Percentiles rank a stretch among this genome's conserved stretches.
phyloP scores from a whole-genome alignment of 2,329 filamentous ascomycete species.

The Penicillium sp. region DNA sequence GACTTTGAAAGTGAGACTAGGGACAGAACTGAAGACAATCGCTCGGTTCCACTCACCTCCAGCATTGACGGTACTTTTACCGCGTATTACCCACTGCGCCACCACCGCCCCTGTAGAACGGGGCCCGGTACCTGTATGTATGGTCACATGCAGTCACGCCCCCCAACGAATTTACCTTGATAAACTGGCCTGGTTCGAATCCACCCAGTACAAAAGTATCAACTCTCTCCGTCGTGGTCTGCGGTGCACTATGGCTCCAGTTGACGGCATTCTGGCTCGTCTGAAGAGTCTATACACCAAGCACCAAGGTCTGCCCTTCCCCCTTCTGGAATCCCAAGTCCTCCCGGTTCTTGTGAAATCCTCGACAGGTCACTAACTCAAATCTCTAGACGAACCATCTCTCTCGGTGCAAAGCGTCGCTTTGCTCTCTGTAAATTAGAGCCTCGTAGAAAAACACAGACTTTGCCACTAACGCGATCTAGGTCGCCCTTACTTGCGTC shows the following conservation, averaged over 20 bases:
- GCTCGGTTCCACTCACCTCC: background rate
- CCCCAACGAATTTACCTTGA: slow-evolving; percentile 2
- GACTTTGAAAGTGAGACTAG: too few relatives aligned
- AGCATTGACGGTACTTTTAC: background rate
- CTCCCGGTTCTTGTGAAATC: background rate
- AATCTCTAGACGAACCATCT: slow-evolving; percentile 34
- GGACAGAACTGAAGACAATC: background rate
- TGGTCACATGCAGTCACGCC: background rate
- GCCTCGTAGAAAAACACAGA: background rate
- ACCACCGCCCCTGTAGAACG: background rate
- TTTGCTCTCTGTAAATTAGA: slow-evolving; percentile 37
- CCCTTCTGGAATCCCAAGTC: background rate
- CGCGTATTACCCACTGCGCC: background rate
- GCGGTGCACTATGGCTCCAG: slow-evolving; percentile 31
- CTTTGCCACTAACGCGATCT: background rate
- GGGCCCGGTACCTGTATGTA: background rate
- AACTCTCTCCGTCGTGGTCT: background rate
- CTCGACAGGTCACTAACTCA: slow-evolving; percentile 8
- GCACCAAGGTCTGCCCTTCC: slow-evolving; percentile 25
- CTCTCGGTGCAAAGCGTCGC: slow-evolving; percentile 38
- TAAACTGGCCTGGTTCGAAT: background rate
- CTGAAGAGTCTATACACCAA: slow-evolving; percentile 35
- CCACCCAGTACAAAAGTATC: background rate
- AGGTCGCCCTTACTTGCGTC: slow-evolving; percentile 78
- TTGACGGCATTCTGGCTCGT: slow-evolving; percentile 29